Conservation (phyloP, 2,329 filamentous ascomycete species). For the Dactylellina leptospora region DNA sequence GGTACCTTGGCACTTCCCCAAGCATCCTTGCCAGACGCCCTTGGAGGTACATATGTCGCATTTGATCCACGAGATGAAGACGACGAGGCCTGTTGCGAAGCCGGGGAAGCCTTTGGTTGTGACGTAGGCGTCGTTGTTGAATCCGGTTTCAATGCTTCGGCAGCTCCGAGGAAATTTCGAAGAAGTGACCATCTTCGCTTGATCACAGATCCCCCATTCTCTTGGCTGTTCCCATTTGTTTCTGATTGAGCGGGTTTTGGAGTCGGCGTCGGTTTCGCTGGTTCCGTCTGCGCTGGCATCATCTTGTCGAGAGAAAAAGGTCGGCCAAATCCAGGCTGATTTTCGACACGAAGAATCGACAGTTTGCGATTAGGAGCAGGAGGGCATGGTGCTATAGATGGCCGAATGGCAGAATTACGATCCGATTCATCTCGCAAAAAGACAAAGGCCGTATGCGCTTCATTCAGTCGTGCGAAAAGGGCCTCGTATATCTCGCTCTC, state of each 20-base stretch:
- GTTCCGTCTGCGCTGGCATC: constrained; percentile 19
- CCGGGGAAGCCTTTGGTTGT: constrained; percentile 22
- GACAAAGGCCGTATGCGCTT: constrained; percentile 25
- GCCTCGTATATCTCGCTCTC: constrained; percentile 70
- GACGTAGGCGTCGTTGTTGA: constrained; percentile 6
- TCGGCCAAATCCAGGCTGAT: constrained; percentile 62
- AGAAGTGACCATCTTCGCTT: constrained; percentile 55
- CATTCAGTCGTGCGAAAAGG: constrained; percentile 32
- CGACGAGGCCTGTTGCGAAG: constrained; percentile 19
- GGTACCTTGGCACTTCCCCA: constrained; percentile 59
- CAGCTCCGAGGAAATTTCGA: constrained; percentile 36
- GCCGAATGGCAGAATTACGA: constrained; percentile 64
- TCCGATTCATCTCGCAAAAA: constrained; percentile 42
- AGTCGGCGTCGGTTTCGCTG: constrained; percentile 8
- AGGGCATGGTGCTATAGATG: constrained; percentile 81
- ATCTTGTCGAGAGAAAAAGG: constrained; percentile 49
- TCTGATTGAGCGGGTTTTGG: constrained; percentile 56
- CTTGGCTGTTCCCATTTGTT: constrained; percentile 59
- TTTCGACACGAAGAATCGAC: constrained; percentile 86
- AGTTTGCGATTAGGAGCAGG: constrained; percentile 86
- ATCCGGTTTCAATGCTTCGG: constrained; percentile 39
- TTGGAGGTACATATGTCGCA: constrained; percentile 48
- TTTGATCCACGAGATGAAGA: constrained; percentile 56
- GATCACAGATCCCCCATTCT: constrained; percentile 57
- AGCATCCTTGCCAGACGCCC: constrained; percentile 35